Base-by-base conservation (phyloP, 2,329 filamentous ascomycete species). In the Davidsoniella eucalypti region DNA sequence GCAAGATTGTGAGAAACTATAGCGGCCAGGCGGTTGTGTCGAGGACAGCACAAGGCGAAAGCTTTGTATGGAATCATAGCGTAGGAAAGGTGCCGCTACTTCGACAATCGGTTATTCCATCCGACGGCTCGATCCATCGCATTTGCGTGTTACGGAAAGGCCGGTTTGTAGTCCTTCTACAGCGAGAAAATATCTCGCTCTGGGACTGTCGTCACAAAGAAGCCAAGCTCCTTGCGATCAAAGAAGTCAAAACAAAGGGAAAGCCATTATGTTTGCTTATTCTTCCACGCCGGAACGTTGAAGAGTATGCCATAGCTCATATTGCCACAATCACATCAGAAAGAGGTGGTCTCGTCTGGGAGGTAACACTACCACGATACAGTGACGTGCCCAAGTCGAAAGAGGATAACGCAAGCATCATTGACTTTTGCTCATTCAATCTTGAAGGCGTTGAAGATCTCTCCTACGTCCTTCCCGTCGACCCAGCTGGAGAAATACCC, bases 1-100 rank as follows among this genome's bases (percentile, higher is more conserved):
- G 83, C 59, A 94, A 93, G 61, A 84, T 94, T 53, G 82, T 93
- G 43, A 81, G 87, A 54, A 93, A 88, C 58, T 84, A 83, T 41
- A 84, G 80, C 58, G 88, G 87, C 7, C 74, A 78, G 55, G 82
- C 86, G 4, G 69, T 94, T 41, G 78, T 94, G 29, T 94, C 88
- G 5, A 75, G 86, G 47, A 94, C 88, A 0, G 72, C 78, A 53
- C 71, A 80, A 41, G 84, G 86, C 53, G 85, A 94, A 61, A 82
- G 80, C 52, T 79, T 90, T 56, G 75, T 95, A 2, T 95, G 88
- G 88, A 78, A 75, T 54, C 84, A 93, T 61, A 66, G 70, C 49
- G 63, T 69, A 23, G 67, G 67, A 9, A 10, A 18, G 5, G 21
- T 42, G 10, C 50, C 49, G 25, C 41, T 56, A 14, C 14, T 74